Conservation (phyloP, 768 basidiomycete genomes). For the Phanerodontia chrysosporium region DNA sequence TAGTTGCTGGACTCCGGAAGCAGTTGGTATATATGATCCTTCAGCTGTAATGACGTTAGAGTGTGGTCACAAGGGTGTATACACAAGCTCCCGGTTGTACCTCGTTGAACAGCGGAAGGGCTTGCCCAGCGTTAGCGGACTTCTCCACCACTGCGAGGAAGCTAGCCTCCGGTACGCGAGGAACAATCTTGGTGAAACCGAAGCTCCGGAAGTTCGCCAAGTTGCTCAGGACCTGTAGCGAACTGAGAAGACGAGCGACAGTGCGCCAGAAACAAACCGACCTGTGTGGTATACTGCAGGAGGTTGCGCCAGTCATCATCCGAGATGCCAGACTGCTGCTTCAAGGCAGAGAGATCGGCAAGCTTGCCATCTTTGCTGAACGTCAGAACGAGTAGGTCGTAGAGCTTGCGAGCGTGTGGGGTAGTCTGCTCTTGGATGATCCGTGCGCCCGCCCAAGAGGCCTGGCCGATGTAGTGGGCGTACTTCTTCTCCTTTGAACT, state of each 20-base stretch:
- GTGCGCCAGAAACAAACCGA: conserved; percentile 19
- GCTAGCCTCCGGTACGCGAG: conserved; percentile 56
- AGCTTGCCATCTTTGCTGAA: conserved; percentile 62
- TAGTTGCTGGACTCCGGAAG: conserved; percentile 62
- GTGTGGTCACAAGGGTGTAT: too few relatives aligned
- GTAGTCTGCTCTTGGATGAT: conserved; percentile 88
- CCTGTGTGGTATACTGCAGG: conserved; percentile 73
- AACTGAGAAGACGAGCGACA: not conserved
- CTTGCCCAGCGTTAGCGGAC: conserved; percentile 55
- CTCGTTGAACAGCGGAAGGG: conserved; percentile 57
- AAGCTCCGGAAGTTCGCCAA: conserved; percentile 77
- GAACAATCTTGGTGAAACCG: conserved; percentile 83
- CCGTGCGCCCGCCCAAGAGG: conserved; percentile 80
- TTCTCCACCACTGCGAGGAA: conserved; percentile 60
- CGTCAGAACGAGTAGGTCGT: conserved; percentile 65
- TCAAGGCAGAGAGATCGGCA: conserved; percentile 50
- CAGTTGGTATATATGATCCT: conserved; percentile 67
- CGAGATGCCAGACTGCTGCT: conserved; percentile 48
- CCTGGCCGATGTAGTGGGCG: conserved; percentile 63
- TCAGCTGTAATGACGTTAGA: too few relatives aligned
- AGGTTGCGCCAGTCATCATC: conserved; percentile 64
- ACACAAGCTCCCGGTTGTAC: too few relatives aligned
- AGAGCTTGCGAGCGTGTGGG: conserved; percentile 58
- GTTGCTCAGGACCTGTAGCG: conserved; percentile 46
- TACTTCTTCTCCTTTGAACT: conserved; percentile 78